These are phyloP conservation scores for Ustilago trichophora DNA, from an alignment of 1,284 basidiomycete genomes.

Conservation along the genomic window DNA sequence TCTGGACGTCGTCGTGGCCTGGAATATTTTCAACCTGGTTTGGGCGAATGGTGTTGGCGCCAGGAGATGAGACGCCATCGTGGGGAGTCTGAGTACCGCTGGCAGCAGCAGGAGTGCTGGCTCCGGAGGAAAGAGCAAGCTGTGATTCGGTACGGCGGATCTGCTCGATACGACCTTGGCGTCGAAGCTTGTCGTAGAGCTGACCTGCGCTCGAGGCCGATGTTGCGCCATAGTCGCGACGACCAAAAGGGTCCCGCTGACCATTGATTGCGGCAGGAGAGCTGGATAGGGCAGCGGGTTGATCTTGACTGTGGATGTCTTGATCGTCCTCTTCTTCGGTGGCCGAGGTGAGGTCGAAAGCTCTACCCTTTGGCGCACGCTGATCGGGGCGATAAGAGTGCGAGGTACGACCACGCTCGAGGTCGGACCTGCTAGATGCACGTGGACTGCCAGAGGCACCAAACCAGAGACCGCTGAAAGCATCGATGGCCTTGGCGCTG, in stretches of 20 bases:
- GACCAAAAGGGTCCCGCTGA: background rate
- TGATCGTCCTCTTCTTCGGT: conserved; percentile 31
- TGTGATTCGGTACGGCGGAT: conserved; percentile 43
- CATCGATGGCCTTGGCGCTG: conserved; percentile 46
- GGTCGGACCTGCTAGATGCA: conserved; percentile 24
- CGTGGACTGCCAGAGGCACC: conserved; percentile 24
- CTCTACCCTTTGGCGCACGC: conserved; percentile 3
- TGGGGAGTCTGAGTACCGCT: conserved; percentile 26
- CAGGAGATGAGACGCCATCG: conserved; percentile 15
- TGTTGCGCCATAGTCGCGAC: conserved; percentile 32
- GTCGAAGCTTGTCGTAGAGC: conserved; percentile 46
- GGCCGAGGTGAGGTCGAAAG: conserved; percentile 30
- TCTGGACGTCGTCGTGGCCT: conserved; percentile 4
- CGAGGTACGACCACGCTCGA: conserved; percentile 20
- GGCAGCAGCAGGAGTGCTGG: conserved; percentile 9
- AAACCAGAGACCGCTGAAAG: conserved; percentile 55
- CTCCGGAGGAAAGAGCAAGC: conserved; percentile 27
- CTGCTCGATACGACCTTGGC: conserved; percentile 38
- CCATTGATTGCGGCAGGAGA: conserved; percentile 1
- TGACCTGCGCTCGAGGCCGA: conserved; percentile 30
- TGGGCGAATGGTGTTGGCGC: conserved; percentile 28
- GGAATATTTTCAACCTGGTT: conserved; percentile 36
- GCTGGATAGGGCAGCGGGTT: conserved; percentile 1
- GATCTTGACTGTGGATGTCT: background rate
- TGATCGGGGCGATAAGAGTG: conserved; percentile 1